Evolutionary conservation across 495 filamentous ascomycete genomes (phyloP).

Genomic region (Xylaria sp.): DNA sequence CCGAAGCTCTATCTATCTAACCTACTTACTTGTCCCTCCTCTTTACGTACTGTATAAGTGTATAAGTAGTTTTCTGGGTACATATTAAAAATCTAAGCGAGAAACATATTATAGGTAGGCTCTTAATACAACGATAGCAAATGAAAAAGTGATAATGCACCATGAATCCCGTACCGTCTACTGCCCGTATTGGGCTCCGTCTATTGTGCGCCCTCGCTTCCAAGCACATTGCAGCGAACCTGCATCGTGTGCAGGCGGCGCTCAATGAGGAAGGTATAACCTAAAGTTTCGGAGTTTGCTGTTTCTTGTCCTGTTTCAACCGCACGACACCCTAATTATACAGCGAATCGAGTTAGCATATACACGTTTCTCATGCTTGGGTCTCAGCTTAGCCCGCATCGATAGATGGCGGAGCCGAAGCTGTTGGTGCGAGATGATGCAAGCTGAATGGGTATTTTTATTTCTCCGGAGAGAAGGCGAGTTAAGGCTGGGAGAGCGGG

Average conservation of each 20-base stretch:
- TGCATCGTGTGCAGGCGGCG: background rate
- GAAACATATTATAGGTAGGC: background rate
- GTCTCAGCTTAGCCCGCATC: background rate
- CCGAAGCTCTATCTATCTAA: background rate
- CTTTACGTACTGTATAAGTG: background rate
- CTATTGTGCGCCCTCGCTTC: background rate
- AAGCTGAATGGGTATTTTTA: background rate
- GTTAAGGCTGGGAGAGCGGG: background rate
- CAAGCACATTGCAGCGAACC: background rate
- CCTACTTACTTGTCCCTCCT: too few relatives aligned
- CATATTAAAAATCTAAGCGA: background rate
- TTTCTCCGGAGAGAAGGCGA: background rate
- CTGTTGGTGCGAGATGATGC: slow-evolving; percentile 6
- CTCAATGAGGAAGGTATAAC: background rate
- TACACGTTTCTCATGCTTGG: background rate
- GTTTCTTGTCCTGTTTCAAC: slow-evolving; percentile 48
- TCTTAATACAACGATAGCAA: background rate
- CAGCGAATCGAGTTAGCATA: background rate
- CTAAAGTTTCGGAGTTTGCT: slow-evolving; percentile 36
- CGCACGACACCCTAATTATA: slow-evolving; percentile 58
- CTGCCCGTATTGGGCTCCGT: background rate
- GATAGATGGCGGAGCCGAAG: background rate
- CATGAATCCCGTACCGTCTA: slow-evolving; percentile 15
- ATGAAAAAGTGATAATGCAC: background rate
- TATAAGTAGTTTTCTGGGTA: background rate